These are phyloP conservation scores for Diaporthe sp. DNA, from an alignment of 2,329 filamentous ascomycete species.

Conservation along the genomic window DNA sequence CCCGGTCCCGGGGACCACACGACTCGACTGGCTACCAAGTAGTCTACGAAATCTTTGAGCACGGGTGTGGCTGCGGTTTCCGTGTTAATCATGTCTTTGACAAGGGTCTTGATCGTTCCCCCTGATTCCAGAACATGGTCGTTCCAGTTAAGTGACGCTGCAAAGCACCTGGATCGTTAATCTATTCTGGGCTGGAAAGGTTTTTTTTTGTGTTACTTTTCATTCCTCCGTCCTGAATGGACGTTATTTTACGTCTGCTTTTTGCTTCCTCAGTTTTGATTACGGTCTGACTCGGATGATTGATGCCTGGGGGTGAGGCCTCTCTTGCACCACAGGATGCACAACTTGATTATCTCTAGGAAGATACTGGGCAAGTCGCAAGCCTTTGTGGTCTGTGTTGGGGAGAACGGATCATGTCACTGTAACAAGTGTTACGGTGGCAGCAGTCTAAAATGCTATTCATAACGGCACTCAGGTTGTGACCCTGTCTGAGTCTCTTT, in stretches of 20 bases:
- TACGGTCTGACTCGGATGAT: not conserved
- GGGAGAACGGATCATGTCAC: not conserved
- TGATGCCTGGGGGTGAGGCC: no score
- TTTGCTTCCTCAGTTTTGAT: not conserved
- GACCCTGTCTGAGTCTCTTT: not conserved
- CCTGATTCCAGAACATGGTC: not conserved
- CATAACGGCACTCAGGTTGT: not conserved
- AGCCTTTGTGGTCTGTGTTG: not conserved
- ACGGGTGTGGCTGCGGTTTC: constrained; percentile 22
- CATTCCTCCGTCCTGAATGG: not conserved
- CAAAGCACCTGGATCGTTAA: not conserved
- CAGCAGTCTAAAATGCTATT: not conserved
- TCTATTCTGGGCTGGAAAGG: constrained; percentile 1
- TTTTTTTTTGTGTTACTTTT: constrained; percentile 13
- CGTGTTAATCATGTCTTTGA: constrained; percentile 6
- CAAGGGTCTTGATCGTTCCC: not conserved
- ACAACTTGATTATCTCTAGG: not conserved
- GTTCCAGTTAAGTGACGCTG: constrained; percentile 2
- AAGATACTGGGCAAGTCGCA: not conserved
- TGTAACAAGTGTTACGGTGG: constrained; percentile 7
- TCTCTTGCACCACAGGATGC: not conserved
- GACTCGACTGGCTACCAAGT: constrained; percentile 1
- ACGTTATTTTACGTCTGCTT: not conserved
- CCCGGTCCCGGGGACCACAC: constrained; percentile 6
- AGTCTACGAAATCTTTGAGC: not conserved